Evolutionary conservation across 345 rosid genomes (phyloP).

Genomic region (Linum usitatissimum): DNA sequence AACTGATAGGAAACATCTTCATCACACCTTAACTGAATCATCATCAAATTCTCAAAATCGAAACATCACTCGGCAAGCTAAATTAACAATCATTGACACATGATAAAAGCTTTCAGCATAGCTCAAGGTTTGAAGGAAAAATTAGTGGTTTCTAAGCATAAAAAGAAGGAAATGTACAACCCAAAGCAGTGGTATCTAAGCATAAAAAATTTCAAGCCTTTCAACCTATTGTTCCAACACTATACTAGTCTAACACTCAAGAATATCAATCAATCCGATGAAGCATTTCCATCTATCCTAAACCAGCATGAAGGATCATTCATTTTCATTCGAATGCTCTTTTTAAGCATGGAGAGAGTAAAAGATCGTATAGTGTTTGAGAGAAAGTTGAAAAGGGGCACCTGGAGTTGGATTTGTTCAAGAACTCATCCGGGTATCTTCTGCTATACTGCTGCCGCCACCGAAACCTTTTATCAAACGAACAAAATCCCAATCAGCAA

Average conservation of each 20-base stretch:
- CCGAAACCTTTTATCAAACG: constrained; percentile 40
- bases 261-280: neutral
- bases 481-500: neutral
- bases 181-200: neutral
- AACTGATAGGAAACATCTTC: too few species aligned
- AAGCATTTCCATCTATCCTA: neutral
- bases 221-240: neutral
- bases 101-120: too few species aligned
- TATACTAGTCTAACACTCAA: neutral
- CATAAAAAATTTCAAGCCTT: neutral
- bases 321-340: neutral
- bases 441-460: constrained; percentile 82
- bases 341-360: too few species aligned
- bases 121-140: too few species aligned
- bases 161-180: neutral
- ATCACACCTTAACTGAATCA: too few species aligned
- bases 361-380: too few species aligned
- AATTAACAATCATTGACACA: too few species aligned
- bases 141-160: neutral
- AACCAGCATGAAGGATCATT: neutral
- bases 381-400: constrained; percentile 4
- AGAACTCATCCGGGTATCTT: constrained; percentile 83
- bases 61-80: too few species aligned
- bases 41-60: too few species aligned
- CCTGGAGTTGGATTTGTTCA: constrained; percentile 82